These are phyloP conservation scores for Lasiosphaeriaceae sp. DNA, from an alignment of 495 filamentous ascomycete species.

Conservation along the genomic window DNA sequence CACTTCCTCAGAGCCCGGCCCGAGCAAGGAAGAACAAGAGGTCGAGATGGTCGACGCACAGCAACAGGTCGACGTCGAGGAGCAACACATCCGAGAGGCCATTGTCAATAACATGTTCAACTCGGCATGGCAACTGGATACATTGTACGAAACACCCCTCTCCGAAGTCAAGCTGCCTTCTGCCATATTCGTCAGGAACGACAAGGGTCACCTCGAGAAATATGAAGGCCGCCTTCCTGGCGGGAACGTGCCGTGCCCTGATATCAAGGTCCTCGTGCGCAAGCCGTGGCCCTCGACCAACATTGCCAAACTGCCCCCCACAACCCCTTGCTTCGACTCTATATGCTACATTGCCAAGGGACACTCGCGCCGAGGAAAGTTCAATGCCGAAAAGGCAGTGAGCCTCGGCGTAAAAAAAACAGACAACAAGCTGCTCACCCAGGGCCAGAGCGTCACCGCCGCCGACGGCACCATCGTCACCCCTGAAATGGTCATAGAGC, in stretches of 20 bases:
- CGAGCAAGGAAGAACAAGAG: slow-evolving; percentile 55
- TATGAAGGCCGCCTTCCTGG: slow-evolving; percentile 66
- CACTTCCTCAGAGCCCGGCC: slow-evolving; percentile 35
- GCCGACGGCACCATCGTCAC: slow-evolving; percentile 54
- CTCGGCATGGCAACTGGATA: slow-evolving; percentile 68
- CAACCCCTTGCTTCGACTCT: slow-evolving; percentile 58
- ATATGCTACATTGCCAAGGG: slow-evolving; percentile 81
- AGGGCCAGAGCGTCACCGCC: slow-evolving; percentile 49
- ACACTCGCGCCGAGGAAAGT: slow-evolving; percentile 74
- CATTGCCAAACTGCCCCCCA: slow-evolving; percentile 59
- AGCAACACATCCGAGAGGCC: slow-evolving; percentile 49
- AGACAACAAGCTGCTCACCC: slow-evolving; percentile 48
- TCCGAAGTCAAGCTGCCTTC: slow-evolving; percentile 64
- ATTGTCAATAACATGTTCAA: slow-evolving; percentile 79
- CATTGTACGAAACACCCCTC: slow-evolving; percentile 60
- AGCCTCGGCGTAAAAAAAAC: slow-evolving; percentile 53
- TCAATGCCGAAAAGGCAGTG: slow-evolving; percentile 60
- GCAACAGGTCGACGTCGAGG: slow-evolving; percentile 10
- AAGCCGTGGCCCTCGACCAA: slow-evolving; percentile 78
- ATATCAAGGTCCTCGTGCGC: slow-evolving; percentile 71
- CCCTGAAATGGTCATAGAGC: slow-evolving; percentile 48
- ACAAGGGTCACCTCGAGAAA: slow-evolving; percentile 57
- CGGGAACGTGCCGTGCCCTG: slow-evolving; percentile 42
- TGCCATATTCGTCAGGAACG: slow-evolving; percentile 63
- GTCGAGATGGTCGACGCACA: slow-evolving; percentile 1